A percentile compares a stretch with the other conserved stretches of the same genome.
phyloP scores from a whole-genome alignment of 257 asterid species.

The Rauvolfia tetraphylla region DNA sequence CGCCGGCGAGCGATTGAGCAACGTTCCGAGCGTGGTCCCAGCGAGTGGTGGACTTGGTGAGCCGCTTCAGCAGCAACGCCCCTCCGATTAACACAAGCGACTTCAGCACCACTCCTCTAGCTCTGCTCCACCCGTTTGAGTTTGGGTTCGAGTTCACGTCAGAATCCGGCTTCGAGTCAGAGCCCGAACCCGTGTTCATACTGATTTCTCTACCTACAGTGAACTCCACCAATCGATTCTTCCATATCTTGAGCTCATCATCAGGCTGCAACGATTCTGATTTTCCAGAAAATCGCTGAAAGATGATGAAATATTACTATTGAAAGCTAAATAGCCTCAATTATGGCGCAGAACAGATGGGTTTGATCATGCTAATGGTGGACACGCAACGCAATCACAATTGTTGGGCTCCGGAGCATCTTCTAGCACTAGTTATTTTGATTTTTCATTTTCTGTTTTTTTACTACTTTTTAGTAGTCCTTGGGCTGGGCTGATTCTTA shows the following conservation, averaged over 20 bases:
- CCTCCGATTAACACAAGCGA: conserved; percentile 81
- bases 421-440: conserved; percentile 1
- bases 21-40: conserved; percentile 95
- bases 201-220: conserved; percentile 9
- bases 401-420: background rate
- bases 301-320: background rate
- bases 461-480: no score
- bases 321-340: background rate
- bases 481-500: conserved; percentile 2
- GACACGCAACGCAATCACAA: background rate
- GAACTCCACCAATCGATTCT: conserved; percentile 12
- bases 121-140: conserved; percentile 71
- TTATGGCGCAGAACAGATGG: background rate
- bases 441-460: background rate
- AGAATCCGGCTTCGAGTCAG: conserved; percentile 54
- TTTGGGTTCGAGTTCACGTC: conserved; percentile 38
- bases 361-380: background rate
- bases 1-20: conserved; percentile 91
- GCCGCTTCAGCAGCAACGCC: conserved; percentile 75
- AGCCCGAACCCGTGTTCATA: conserved; percentile 61
- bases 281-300: background rate
- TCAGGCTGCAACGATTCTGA: background rate
- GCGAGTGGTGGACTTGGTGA: conserved; percentile 94
- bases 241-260: background rate
- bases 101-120: conserved; percentile 75